Base-by-base conservation (phyloP, 371 early-diverging fungal genomes). In the Syncephalastrum sp. region DNA sequence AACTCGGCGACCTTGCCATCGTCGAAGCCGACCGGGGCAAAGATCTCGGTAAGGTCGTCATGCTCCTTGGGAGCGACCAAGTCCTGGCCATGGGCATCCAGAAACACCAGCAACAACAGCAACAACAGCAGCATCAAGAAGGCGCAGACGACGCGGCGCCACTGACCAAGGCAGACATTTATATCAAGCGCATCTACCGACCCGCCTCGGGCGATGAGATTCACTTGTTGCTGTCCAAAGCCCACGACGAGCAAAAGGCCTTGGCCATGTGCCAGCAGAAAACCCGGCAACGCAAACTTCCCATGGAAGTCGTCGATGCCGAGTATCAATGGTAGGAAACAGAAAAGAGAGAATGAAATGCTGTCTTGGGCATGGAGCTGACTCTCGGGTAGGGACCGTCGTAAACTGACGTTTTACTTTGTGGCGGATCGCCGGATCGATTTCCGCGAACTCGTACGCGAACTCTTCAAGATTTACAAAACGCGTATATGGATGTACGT, bases 391-490 rank as follows among this genome's bases (percentile, higher is more conserved):
- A 89, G 89, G 90, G 97, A 98, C 71, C 87, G 97, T 25, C 91
- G 94, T 67, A 96, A 96, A 80, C 79, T 98, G 54, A 98, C 96
- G 0, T 96, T 96, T 64, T 96, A 92, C 74, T 98, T 94, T 73
- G 83, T 88, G 6, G 92, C 96, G 15, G 93, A 94, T 50, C 87
- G 90, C 49, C 86, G 99, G 51, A 92, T 99, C 60, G 99, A 99
- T 72, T 99, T 99, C 73, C 85, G 99, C 50, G 99, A 99, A 67
- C 82, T 99, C 48, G 99, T 99, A 41, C 91, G 96, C 44, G 99
- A 99, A 52, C 81, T 99, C 50, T 99, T 99, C 82, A 97, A 96
- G 70, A 90, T 95, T 41, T 99, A 97, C 82, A 99, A 99, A 81
- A 98, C 97, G 4, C 91, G 99, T 54, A 99, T 99, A 59, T 99